Evolutionary conservation across 805 yeast species (phyloP).

Genomic region (Wickerhamiella dianesei): DNA sequence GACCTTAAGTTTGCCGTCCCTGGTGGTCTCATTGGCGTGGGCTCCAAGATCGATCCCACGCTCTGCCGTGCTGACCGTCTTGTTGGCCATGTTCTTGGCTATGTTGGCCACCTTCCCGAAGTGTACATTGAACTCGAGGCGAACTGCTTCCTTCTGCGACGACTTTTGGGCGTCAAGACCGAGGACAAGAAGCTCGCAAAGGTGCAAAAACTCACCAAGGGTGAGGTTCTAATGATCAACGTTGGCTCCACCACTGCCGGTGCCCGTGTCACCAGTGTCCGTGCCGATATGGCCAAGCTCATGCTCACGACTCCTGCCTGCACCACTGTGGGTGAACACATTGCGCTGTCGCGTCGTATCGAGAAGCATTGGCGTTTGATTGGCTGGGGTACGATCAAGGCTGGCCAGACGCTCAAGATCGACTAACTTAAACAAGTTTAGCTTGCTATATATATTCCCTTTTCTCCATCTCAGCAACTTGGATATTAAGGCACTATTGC

Average conservation of each 20-base stretch:
- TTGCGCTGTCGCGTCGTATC: constrained; percentile 96
- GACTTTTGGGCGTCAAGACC: constrained; percentile 95
- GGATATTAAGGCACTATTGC: neutral
- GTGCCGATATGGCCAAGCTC: constrained; percentile 98
- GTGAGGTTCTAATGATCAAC: constrained; percentile 96
- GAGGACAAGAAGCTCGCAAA: constrained; percentile 95
- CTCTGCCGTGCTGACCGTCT: constrained; percentile 98
- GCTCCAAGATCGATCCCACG: constrained; percentile 97
- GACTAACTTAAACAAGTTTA: neutral
- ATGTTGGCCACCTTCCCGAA: constrained; percentile 89
- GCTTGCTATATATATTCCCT: too few relatives aligned
- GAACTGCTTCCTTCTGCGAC: constrained; percentile 89
- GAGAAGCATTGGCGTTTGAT: constrained; percentile 99
- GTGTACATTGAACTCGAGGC: constrained; percentile 96
- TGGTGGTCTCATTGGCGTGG: constrained; percentile 99
- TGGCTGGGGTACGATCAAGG: constrained; percentile 92
- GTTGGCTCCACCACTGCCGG: constrained; percentile 99
- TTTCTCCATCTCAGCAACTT: too few relatives aligned
- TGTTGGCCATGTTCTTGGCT: constrained; percentile 98
- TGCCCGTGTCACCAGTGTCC: constrained; percentile 94
- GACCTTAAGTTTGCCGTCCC: constrained; percentile 98
- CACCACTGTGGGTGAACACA: constrained; percentile 95
- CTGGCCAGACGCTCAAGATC: constrained; percentile 36
- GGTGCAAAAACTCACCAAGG: constrained; percentile 85
- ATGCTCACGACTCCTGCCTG: constrained; percentile 96